Evolutionary conservation across 805 yeast species (phyloP), one percentile per base, ranked within the genome.

Genomic region (Yamadazyma phyllophila): DNA sequence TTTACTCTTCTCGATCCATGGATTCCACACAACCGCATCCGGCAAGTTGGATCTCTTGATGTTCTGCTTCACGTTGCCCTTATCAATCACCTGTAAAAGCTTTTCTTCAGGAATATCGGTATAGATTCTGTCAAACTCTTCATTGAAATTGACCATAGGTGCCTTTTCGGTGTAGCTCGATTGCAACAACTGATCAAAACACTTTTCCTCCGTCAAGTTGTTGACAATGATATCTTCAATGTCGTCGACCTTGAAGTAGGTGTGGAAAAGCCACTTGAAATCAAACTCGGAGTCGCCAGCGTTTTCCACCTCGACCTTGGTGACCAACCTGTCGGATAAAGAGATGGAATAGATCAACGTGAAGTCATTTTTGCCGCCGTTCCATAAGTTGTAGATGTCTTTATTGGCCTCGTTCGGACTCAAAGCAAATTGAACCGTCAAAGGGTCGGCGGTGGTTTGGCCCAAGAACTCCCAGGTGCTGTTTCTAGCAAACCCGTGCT

Each of bases 401-500:
- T 67, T 68, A 52, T 83, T 78, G 32, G 94, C 84, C 44, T 82
- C 73, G 59, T 89, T 96, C 6, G 96, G 96, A 13, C 94, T 84
- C 46, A 94, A 76, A 0, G 90, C 99, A 65, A 90, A 91, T 65
- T 94, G 97, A 36, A 85, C 86, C 4, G 95, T 81, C 34, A 62
- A 56, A 43, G 91, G 86, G 26, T 88, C 86, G 43, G 77, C 82
- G 30, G 75, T 74, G 14, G 85, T 80, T 66, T 89, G 92, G 32
- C 99, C 99, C 50, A 94, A 73, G 56, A 91, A 88, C 65, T 94
- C 97, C 99, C 99, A 94, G 2, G 76, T 69, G 11, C 92, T 83
- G 64, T 80, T 85, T 65, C 99, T 78, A 14, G 96, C 99, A 69
- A 94, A 87, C 1, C 99, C 99, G 62, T 94, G 99, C 69, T 94